phyloP scores from a whole-genome alignment of 106 monocot genomes.

The Alisma plantagoaquatica region DNA sequence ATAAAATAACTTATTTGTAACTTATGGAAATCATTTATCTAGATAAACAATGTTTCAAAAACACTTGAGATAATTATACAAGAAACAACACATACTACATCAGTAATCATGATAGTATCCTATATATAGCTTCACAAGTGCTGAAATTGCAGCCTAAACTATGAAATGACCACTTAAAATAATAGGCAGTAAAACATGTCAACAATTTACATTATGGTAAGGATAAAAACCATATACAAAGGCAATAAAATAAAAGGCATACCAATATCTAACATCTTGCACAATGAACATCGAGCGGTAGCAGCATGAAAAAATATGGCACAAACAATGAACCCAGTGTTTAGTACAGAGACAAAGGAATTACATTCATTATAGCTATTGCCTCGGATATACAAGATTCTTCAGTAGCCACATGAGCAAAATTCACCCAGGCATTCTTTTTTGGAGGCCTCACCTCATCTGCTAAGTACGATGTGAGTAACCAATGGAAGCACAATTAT shows the following conservation, averaged over 20 bases:
- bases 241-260: constrained; percentile 8
- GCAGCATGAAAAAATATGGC: constrained; percentile 77
- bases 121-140: no score
- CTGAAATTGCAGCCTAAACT: no score
- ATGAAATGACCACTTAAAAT: no score
- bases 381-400: constrained; percentile 43
- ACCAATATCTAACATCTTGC: constrained; percentile 99
- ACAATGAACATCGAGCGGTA: constrained; percentile 80
- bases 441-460: constrained; percentile 60
- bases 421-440: constrained; percentile 56
- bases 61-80: no score
- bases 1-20: no score
- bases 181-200: no score
- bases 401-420: constrained; percentile 70
- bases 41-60: no score
- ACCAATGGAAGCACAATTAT: constrained; percentile 86
- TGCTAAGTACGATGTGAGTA: constrained; percentile 81
- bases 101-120: no score
- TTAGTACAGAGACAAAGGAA: constrained; percentile 23
- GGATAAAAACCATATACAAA: not conserved
- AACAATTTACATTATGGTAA: no score
- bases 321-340: constrained; percentile 40
- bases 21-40: no score
- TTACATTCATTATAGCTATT: constrained; percentile 32
- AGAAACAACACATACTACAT: no score